Evolutionary conservation across 2,329 filamentous ascomycete genomes (phyloP), one percentile per base, ranked within the genome.

Genomic region (Botrytis sinoallii): DNA sequence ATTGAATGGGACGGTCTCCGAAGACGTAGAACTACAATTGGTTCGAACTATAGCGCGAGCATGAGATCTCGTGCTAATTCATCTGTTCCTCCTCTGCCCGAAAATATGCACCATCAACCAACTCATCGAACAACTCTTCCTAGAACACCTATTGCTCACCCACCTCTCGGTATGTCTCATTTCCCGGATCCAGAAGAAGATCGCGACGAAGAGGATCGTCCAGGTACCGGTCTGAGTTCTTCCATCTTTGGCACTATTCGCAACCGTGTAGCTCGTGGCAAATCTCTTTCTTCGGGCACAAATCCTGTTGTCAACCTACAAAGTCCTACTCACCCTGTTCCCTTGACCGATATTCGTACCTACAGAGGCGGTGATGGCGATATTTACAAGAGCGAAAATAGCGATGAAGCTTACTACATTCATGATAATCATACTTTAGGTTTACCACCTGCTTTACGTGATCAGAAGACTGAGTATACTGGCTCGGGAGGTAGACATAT

Each of bases 1-100:
- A 83, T 85, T 75, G 94, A 98, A 83, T 99, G 94, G 91, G 96
- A 98, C 83, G 96, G 96, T 7, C 84, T 99, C 70, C 88, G 95
- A 79, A 87, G 94, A 78, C 88, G 96, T 60, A 86, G 87, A 77
- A 90, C 88, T 14, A 88, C 89, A 4, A 81, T 84, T 69, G 79
- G 59, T 59, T 83, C 70, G 18, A 64, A 57, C 18, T 64, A 29
- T 40, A 84, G 63, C 77, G 65, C 67, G 29, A 79, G 83, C 67
- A 82, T 77, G 42, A 75, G 78, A 70, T 79, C 79, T 35, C 75
- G 78, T 35, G 71, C 68, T 8, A 76, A 73, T 81, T 71, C 82
- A 81, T 75, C 76, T 60, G 76, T 79, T 70, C 78, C 78, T 52
- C 66, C 57, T 70, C 40, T 64, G n/a, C 70, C 70, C n/a, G 81